Conservation (phyloP, 371 early-diverging fungal species). For the Mucor plumbeus region DNA sequence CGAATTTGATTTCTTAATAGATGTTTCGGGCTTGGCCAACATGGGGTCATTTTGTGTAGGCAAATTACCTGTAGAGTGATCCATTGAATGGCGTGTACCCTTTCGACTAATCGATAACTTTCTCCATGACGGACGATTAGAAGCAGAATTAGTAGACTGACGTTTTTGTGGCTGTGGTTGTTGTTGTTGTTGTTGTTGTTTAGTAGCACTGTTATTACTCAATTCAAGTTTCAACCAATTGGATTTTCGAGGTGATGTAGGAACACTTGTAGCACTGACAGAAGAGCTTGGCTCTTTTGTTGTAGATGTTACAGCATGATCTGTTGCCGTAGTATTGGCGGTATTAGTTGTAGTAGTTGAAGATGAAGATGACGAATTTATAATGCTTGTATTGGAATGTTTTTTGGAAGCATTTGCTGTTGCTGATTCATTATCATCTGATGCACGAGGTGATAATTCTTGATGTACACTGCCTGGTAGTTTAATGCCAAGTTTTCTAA, state of each 20-base stretch:
- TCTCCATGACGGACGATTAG: conserved; percentile 15
- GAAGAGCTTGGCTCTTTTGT: neutral
- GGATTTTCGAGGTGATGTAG: conserved; percentile 13
- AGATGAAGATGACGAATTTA: conserved; percentile 6
- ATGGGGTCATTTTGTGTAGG: conserved; percentile 16
- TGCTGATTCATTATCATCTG: neutral
- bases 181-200: neutral
- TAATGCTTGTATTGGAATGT: neutral
- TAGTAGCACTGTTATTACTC: neutral
- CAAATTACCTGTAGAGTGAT: conserved; percentile 18
- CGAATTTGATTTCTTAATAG: neutral
- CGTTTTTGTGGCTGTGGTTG: conserved; percentile 9
- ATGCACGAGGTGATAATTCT: neutral
- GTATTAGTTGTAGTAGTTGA: neutral
- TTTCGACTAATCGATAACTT: conserved; percentile 22
- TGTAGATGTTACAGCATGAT: neutral
- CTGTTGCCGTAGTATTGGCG: neutral
- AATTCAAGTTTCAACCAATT: conserved; percentile 24
- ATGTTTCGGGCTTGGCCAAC: neutral
- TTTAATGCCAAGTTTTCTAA: conserved; percentile 17
- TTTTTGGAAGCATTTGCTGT: neutral
- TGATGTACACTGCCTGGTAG: conserved; percentile 6
- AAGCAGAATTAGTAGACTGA: neutral
- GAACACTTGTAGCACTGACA: neutral
- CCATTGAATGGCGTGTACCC: conserved; percentile 10